phyloP scores from a whole-genome alignment of 768 basidiomycete species.

The Auriscalpium vulgare region DNA sequence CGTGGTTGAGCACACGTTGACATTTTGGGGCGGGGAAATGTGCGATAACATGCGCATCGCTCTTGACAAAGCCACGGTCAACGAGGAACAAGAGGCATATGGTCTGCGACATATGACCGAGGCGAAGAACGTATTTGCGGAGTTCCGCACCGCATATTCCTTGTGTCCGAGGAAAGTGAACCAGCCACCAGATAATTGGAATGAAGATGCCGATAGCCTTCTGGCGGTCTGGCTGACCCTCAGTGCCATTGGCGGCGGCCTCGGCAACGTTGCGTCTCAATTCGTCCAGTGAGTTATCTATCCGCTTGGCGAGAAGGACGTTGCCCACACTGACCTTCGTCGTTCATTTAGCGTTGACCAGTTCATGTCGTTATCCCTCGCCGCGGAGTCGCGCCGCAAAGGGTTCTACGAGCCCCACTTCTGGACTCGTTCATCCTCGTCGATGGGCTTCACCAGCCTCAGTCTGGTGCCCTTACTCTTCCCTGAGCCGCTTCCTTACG shows the following conservation, averaged over 20 bases:
- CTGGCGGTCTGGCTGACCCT: conserved; percentile 51
- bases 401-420: conserved; percentile 73
- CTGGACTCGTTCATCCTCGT: conserved; percentile 43
- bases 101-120: conserved; percentile 31
- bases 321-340: background rate
- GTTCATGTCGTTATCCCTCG: conserved; percentile 70
- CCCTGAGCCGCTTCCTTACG: conserved; percentile 61
- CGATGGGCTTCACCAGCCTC: conserved; percentile 18
- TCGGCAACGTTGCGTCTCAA: conserved; percentile 39
- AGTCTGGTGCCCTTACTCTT: conserved; percentile 64
- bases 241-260: conserved; percentile 30
- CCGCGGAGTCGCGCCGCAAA: conserved; percentile 66
- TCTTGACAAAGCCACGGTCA: conserved; percentile 14
- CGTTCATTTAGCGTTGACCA: conserved; percentile 49
- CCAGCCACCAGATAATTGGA: conserved; percentile 10
- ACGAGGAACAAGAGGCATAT: conserved; percentile 28
- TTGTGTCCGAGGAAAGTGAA: conserved; percentile 9
- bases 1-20: conserved; percentile 41
- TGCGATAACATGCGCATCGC: conserved; percentile 23
- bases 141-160: conserved; percentile 13
- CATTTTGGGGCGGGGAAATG: conserved; percentile 51
- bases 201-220: conserved; percentile 38
- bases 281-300: conserved; percentile 52
- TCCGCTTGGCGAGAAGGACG: background rate
- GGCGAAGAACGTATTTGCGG: conserved; percentile 24